Evolutionary conservation across 1,284 basidiomycete genomes (phyloP).

Genomic region (Anthracocystis setariae): DNA sequence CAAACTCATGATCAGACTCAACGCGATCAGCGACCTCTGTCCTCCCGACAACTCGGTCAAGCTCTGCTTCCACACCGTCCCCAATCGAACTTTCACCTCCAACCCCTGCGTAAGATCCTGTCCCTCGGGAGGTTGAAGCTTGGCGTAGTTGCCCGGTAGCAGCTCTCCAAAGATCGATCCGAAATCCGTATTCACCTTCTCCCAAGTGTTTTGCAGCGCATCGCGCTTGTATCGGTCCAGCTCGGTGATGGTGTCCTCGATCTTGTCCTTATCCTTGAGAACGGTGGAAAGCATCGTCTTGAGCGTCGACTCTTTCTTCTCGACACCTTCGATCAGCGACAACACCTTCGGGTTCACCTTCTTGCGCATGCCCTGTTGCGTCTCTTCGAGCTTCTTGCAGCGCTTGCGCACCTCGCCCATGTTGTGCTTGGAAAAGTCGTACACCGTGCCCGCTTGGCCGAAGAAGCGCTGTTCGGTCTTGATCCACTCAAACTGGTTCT

Average conservation of each 20-base stretch:
- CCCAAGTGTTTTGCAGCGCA: constrained; percentile 92
- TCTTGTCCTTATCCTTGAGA: constrained; percentile 92
- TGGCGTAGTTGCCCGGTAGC: constrained; percentile 94
- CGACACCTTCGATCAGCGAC: constrained; percentile 96
- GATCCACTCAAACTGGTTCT: constrained; percentile 90
- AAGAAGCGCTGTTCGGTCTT: constrained; percentile 81
- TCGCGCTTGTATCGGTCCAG: constrained; percentile 94
- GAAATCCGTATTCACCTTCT: constrained; percentile 91
- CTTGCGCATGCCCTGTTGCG: constrained; percentile 88
- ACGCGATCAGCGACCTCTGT: constrained; percentile 93
- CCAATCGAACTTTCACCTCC: constrained; percentile 95
- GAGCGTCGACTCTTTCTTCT: constrained; percentile 88
- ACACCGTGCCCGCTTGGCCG: constrained; percentile 81
- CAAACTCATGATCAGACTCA: constrained; percentile 96
- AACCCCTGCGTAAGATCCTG: constrained; percentile 92
- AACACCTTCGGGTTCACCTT: constrained; percentile 95
- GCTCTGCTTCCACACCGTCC: constrained; percentile 95
- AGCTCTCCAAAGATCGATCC: constrained; percentile 96
- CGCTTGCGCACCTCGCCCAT: constrained; percentile 76
- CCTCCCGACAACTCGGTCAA: constrained; percentile 96
- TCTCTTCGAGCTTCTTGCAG: constrained; percentile 80
- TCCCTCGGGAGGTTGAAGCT: constrained; percentile 90
- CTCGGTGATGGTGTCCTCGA: constrained; percentile 91
- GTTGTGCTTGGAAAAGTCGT: constrained; percentile 83
- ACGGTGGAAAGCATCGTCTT: constrained; percentile 91